These are phyloP conservation scores for Ceratocystis destructans DNA, from an alignment of 2,329 filamentous ascomycete genomes.

Conservation along the genomic window DNA sequence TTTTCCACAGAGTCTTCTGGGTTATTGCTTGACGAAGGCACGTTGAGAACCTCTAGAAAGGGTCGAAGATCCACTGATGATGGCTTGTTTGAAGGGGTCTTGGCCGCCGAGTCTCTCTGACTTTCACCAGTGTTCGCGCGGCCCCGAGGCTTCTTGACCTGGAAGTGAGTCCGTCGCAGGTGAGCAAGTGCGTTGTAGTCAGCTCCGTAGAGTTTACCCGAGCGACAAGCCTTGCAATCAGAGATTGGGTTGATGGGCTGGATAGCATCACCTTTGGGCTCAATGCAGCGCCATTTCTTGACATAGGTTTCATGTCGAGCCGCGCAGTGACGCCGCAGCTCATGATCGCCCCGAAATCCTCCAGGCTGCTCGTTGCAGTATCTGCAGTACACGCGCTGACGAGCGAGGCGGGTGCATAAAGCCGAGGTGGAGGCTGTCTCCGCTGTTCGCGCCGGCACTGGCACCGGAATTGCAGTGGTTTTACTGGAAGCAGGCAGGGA, in stretches of 20 bases:
- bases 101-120: conserved; percentile 2
- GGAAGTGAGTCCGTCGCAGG: conserved; percentile 77
- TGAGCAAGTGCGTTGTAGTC: conserved; percentile 95
- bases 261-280: conserved; percentile 29
- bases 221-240: conserved; percentile 72
- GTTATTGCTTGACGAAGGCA: background rate
- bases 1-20: conserved; percentile 5
- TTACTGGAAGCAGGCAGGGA: background rate
- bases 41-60: conserved; percentile 7
- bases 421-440: background rate
- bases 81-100: conserved; percentile 11
- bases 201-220: conserved; percentile 66
- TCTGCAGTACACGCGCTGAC: conserved; percentile 44
- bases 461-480: background rate
- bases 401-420: conserved; percentile 6
- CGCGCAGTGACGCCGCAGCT: conserved; percentile 54
- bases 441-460: background rate
- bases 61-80: conserved; percentile 16
- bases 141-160: conserved; percentile 40
- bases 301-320: conserved; percentile 47
- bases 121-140: conserved; percentile 25
- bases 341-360: conserved; percentile 77
- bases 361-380: conserved; percentile 58
- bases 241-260: conserved; percentile 39
- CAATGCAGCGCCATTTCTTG: conserved; percentile 45